A percentile compares a stretch with the other conserved stretches of the same genome.
These are phyloP conservation scores for Lecanicillium sp. DNA, from an alignment of 2,329 filamentous ascomycete species.

Conservation along the genomic window DNA sequence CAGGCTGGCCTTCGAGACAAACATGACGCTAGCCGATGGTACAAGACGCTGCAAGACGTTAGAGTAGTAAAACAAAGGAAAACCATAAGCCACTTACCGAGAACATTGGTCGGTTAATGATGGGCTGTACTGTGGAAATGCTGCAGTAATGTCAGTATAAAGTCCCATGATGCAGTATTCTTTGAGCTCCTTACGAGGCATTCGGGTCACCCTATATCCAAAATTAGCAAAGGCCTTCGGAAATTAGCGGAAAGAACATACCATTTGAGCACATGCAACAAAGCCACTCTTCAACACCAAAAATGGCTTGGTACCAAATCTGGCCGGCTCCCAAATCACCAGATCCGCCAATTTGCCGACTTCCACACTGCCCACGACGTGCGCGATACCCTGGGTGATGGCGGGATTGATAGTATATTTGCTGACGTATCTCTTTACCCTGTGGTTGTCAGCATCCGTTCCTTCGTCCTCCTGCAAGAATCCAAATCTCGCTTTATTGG, in stretches of 20 bases:
- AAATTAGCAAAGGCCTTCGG: background rate
- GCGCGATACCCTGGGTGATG: constrained; percentile 81
- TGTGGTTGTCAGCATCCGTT: constrained; percentile 77
- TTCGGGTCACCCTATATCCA: constrained; percentile 64
- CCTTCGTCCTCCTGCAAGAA: constrained; percentile 68
- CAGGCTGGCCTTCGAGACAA: constrained; percentile 70
- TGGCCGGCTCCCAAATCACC: constrained; percentile 76
- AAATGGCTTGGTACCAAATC: constrained; percentile 81
- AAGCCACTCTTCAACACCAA: constrained; percentile 82
- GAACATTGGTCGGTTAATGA: constrained; percentile 83
- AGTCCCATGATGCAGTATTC: background rate
- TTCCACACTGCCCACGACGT: constrained; percentile 80
- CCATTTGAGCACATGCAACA: constrained; percentile 79
- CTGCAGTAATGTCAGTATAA: background rate
- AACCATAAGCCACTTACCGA: constrained; percentile 29
- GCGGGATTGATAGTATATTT: constrained; percentile 97
- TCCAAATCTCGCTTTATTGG: constrained; percentile 87
- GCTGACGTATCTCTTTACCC: constrained; percentile 86
- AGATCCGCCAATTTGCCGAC: constrained; percentile 85
- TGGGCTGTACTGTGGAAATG: constrained; percentile 82
- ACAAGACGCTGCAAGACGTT: constrained; percentile 40
- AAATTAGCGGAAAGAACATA: constrained; percentile 28
- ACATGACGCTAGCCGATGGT: constrained; percentile 67
- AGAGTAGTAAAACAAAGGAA: background rate
- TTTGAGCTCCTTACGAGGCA: constrained; percentile 40